Conservation (phyloP, 257 asterid species). For the Scutellaria minor region DNA sequence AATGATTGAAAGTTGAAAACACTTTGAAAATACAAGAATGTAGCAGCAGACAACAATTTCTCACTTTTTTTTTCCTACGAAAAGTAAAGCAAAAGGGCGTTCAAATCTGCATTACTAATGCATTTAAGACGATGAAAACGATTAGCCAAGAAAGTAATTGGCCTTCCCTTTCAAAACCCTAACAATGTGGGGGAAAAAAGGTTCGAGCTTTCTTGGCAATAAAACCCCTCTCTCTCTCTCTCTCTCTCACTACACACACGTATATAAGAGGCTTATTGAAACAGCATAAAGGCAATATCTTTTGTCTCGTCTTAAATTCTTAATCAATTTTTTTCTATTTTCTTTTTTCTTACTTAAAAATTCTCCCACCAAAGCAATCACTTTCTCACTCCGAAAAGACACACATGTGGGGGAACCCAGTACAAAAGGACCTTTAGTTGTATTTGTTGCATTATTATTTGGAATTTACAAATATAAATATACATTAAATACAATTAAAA, state of each 20-base stretch:
- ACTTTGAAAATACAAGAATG: constrained; percentile 38
- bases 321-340: constrained; percentile 3
- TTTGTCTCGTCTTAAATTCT: constrained; percentile 39
- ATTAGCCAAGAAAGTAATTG: constrained; percentile 28
- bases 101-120: constrained; percentile 39
- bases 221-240: constrained; percentile 34
- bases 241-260: constrained; percentile 28
- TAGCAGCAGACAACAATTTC: constrained; percentile 27
- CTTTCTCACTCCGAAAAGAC: constrained; percentile 20
- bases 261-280: constrained; percentile 27
- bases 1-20: constrained; percentile 21
- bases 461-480: constrained; percentile 1
- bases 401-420: constrained; percentile 39
- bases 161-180: constrained; percentile 49
- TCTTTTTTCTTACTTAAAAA: constrained; percentile 1
- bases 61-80: constrained; percentile 13
- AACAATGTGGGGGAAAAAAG: constrained; percentile 38
- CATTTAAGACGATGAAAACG: constrained; percentile 28
- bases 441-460: constrained; percentile 32
- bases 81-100: constrained; percentile 29
- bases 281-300: constrained; percentile 40
- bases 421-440: constrained; percentile 21
- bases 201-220: constrained; percentile 33
- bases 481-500: background rate
- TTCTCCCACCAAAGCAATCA: constrained; percentile 29